Base-by-base conservation (phyloP, 2,329 filamentous ascomycete genomes). In the Thelonectria discophora region DNA sequence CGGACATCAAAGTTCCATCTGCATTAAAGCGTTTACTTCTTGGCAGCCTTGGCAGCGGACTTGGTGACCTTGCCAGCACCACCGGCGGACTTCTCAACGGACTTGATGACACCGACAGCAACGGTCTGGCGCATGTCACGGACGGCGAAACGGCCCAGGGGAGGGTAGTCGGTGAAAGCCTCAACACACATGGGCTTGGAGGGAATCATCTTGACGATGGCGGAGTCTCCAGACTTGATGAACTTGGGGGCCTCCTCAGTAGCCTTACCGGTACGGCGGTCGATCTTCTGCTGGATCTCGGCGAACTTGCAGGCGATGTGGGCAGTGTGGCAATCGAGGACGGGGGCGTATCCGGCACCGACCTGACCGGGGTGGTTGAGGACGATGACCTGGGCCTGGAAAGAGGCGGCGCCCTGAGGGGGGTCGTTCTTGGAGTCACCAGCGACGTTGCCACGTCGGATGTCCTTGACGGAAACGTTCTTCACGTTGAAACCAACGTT, bases 401-500 rank as follows among this genome's bases (percentile, higher is more conserved):
- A 99, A 78, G 91, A 94, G 77, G 94, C 93, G 78, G 88, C 89
- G 78, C 87, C 95, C 80, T 84, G 81, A 72, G 95, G 93, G 77
- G 95, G 95, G 87, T 99, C 95, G 88, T 97, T 96, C 94, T 99
- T 99, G 89, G 92, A 94, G 93, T 99, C 95, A 93, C 93, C 93
- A 78, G 92, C 92, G 77, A 99, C 95, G 90, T 99, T 98, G 80
- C 95, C 95, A 97, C 95, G 95, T 85, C 95, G 95, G 80, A 99
- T 97, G 83, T 99, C 95, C 94, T 99, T 99, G 86, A 99, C 95
- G 84, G 95, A 98, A 79, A 99, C 95, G 95, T 99, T 99, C 94
- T 99, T 99, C 86, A 99, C 94, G 92, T 99, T 99, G 94, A 99
- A 99, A 78, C 95, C 95, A 82, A 99, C 95, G 88, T 99, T 99